These are phyloP conservation scores for Podospora australis DNA, from an alignment of 495 filamentous ascomycete species.

Conservation along the genomic window DNA sequence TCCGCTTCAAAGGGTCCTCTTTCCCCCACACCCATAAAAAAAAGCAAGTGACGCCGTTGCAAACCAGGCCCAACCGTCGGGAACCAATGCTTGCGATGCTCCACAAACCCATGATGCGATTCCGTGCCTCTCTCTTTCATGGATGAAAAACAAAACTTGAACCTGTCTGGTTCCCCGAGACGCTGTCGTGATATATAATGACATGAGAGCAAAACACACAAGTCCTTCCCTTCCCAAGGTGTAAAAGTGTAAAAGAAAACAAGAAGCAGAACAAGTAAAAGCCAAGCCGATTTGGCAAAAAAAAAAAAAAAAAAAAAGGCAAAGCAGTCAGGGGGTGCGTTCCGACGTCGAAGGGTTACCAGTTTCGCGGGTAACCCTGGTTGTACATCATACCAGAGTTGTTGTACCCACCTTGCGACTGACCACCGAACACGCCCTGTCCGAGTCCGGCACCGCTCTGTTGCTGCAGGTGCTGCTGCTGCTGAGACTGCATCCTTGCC, in stretches of 20 bases:
- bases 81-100: slow-evolving; percentile 21
- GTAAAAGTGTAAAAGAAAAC: slow-evolving; percentile 19
- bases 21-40: slow-evolving; percentile 10
- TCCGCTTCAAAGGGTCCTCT: neutral
- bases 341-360: slow-evolving; percentile 46
- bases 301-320: too few relatives aligned
- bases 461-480: slow-evolving; percentile 74
- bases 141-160: slow-evolving; percentile 12
- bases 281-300: neutral
- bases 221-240: slow-evolving; percentile 10
- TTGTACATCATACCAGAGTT: slow-evolving; percentile 85
- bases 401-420: slow-evolving; percentile 99
- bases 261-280: slow-evolving; percentile 8
- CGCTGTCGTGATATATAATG: slow-evolving; percentile 26
- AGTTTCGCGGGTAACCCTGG: slow-evolving; percentile 57
- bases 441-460: slow-evolving; percentile 69
- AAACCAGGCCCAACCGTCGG: slow-evolving; percentile 11
- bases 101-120: slow-evolving; percentile 14
- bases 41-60: slow-evolving; percentile 30
- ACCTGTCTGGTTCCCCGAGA: slow-evolving; percentile 12
- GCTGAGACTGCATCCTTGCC: slow-evolving; percentile 86
- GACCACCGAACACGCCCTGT: slow-evolving; percentile 82
- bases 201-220: slow-evolving; percentile 18
- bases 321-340: neutral
- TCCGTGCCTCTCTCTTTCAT: slow-evolving; percentile 12